Base-by-base conservation (phyloP, 345 rosid genomes). In the Aquilaria sinensis region DNA sequence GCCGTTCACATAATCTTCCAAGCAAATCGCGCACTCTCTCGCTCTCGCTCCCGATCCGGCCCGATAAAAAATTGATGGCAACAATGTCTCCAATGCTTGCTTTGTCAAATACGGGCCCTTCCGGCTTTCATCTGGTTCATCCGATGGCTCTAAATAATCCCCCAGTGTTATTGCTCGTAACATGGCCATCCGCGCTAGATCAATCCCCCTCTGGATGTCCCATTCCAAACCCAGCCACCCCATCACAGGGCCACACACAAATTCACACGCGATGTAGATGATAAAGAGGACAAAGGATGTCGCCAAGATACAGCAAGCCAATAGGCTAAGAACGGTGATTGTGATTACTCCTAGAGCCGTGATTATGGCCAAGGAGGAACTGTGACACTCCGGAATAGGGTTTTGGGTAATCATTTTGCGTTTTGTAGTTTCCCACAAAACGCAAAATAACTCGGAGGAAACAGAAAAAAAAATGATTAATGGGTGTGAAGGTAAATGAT, bases 11-110 rank as follows among this genome's bases (percentile, higher is more conserved):
- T 67, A 70, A 62, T 65, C 69, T 13, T 76, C 78, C 72, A 79
- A 73, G 60, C 80, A 75, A 47, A 79, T 70, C 8, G 74, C 64
- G 53, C 83, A 75, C 7, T 73, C 72, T 8, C 31, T 51, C 12
- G 69, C 52, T 47, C 16, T 58, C 13, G 56, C 12, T 48, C 45
- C 34, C 46, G 47, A 53, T 10, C 15, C 29, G 0, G 32, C 34
- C n/a, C 50, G 50, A 32, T 63, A 75, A 56, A 31, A 41, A 0
- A 48, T 15, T 0, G 51, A 7, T 0, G 67, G 73, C 2, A 65
- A 31, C 48, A 64, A 4, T 31, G 41, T 53, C 29, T 61, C 60
- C 5, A 74, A 32, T 10, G 43, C 58, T 47, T 53, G 54, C 58
- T 52, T 29, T 45, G 43, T 50, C 10, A 31, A 3, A 37, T 37